Evolutionary conservation across 352 stramenopile genomes (phyloP).

Genomic region (Pythium apleroticum): DNA sequence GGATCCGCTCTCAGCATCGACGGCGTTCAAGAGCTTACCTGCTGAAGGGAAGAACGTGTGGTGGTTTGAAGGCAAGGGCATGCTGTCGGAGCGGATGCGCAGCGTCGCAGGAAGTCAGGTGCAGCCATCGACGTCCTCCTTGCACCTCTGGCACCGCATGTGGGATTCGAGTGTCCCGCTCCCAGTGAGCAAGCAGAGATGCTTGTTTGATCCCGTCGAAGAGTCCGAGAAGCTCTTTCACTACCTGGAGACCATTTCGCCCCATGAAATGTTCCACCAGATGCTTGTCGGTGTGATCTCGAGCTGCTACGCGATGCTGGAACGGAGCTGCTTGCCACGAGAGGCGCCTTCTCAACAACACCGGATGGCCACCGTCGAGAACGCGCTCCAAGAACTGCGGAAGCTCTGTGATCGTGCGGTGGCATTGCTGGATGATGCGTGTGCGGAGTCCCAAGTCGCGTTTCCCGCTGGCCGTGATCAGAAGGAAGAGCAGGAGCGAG

Average conservation of each 20-base stretch:
- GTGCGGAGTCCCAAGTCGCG: slow-evolving; percentile 62
- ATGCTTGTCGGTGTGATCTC: slow-evolving; percentile 67
- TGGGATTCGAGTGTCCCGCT: slow-evolving; percentile 56
- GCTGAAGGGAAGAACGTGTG: slow-evolving; percentile 47
- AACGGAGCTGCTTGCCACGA: slow-evolving; percentile 36
- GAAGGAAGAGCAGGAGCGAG: slow-evolving; percentile 42
- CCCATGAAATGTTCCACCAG: slow-evolving; percentile 79
- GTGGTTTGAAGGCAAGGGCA: slow-evolving; percentile 69
- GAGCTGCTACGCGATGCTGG: slow-evolving; percentile 54
- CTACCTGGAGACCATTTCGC: slow-evolving; percentile 79
- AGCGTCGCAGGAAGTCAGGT: slow-evolving; percentile 22
- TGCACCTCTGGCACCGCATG: slow-evolving; percentile 74
- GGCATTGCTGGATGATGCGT: slow-evolving; percentile 56
- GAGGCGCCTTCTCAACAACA: slow-evolving; percentile 17
- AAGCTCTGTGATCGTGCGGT: slow-evolving; percentile 49
- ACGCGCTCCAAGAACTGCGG: slow-evolving; percentile 37
- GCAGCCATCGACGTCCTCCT: slow-evolving; percentile 12
- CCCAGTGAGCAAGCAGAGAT: slow-evolving; percentile 61
- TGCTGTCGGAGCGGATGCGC: slow-evolving; percentile 77
- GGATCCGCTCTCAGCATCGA: slow-evolving; percentile 21
- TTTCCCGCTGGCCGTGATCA: slow-evolving; percentile 41
- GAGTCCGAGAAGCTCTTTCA: slow-evolving; percentile 84
- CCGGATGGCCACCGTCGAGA: slow-evolving; percentile 37
- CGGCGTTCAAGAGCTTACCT: slow-evolving; percentile 29
- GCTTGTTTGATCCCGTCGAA: slow-evolving; percentile 65